phyloP scores from a whole-genome alignment of 2,329 filamentous ascomycete species.

The Verticillium isaacii region DNA sequence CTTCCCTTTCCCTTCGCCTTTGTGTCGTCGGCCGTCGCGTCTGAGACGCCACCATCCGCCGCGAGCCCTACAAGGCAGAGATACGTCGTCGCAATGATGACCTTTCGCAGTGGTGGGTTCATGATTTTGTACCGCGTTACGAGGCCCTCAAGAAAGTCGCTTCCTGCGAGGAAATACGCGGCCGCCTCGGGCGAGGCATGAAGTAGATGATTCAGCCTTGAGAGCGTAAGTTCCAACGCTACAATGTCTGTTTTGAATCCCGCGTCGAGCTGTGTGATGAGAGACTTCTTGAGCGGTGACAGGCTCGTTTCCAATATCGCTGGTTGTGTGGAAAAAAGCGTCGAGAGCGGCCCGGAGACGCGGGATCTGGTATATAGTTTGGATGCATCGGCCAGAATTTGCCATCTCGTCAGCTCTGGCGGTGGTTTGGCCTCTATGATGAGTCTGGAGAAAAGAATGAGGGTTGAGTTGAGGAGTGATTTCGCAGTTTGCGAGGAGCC shows the following conservation, averaged over 20 bases:
- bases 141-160: conserved; percentile 80
- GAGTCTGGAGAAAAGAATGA: conserved; percentile 58
- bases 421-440: conserved; percentile 44
- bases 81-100: conserved; percentile 69
- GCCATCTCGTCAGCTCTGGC: conserved; percentile 53
- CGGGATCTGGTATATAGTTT: conserved; percentile 62
- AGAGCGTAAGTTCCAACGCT: conserved; percentile 49
- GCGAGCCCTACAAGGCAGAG: conserved; percentile 69
- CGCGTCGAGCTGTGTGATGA: conserved; percentile 60
- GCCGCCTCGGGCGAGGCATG: conserved; percentile 54
- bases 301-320: conserved; percentile 49
- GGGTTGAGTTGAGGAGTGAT: conserved; percentile 57
- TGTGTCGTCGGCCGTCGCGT: neutral
- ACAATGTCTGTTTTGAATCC: conserved; percentile 52
- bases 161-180: conserved; percentile 71
- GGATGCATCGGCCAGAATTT: conserved; percentile 64
- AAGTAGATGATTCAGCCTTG: conserved; percentile 58
- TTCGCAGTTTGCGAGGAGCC: conserved; percentile 27
- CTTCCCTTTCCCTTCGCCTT: conserved; percentile 23
- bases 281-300: conserved; percentile 52
- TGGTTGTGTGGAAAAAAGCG: conserved; percentile 48
- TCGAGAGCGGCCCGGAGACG: conserved; percentile 42
- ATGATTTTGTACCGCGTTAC: conserved; percentile 60
- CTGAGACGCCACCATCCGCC: conserved; percentile 26
- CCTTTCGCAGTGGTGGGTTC: conserved; percentile 58